Evolutionary conservation across 176 grass and related monocot genomes (phyloP).

Genomic region (Oryza longistaminata): DNA sequence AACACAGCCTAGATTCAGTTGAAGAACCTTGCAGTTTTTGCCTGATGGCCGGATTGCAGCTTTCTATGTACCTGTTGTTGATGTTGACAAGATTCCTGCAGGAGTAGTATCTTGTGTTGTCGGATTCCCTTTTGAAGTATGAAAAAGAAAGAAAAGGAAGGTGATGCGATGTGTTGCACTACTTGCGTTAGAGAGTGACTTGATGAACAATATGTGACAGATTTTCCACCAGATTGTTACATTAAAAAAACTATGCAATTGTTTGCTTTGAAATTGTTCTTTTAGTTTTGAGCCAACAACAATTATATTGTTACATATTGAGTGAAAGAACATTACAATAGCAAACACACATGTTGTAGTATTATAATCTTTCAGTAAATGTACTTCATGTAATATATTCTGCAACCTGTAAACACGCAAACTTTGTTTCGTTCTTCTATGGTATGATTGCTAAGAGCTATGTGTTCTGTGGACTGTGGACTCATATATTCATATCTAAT

Average conservation of each 20-base stretch:
- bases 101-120: not conserved
- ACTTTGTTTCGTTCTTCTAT: not conserved
- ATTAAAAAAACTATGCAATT: not conserved
- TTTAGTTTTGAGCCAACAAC: constrained; percentile 2
- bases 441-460: constrained; percentile 31
- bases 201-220: not conserved
- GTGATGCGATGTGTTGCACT: not conserved
- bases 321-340: not conserved
- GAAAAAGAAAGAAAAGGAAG: not conserved
- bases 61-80: constrained; percentile 17
- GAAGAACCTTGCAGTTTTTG: constrained; percentile 46
- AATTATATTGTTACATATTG: not conserved
- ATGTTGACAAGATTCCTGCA: constrained; percentile 7
- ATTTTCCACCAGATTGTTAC: not conserved
- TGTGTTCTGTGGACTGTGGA: not conserved
- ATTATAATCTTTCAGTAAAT: constrained; percentile 10
- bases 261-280: not conserved
- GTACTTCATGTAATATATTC: not conserved
- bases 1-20: constrained; percentile 53
- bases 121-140: not conserved
- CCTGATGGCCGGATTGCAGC: constrained; percentile 24
- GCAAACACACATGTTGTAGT: not conserved
- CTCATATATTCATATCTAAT: not conserved
- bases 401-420: not conserved
- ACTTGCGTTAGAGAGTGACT: not conserved